Evolutionary conservation across 345 rosid genomes (phyloP), one percentile per base, ranked within the genome.

Genomic region (Cochlearia excelsa): DNA sequence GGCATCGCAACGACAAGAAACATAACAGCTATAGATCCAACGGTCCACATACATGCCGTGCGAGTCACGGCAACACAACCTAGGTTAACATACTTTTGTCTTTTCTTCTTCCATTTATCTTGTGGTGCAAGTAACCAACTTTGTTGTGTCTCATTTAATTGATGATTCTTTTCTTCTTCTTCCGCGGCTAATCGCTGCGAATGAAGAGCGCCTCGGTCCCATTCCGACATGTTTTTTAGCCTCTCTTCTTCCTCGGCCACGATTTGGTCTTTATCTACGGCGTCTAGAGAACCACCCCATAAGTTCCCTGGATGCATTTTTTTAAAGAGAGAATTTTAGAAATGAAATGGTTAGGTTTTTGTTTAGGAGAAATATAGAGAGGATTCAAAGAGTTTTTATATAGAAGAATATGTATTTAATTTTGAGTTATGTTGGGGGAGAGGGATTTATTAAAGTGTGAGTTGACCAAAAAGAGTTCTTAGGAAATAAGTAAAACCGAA

Each of bases 211-310:
- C 73, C 85, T 69, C 70, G 59, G 71, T 86, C 95, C 87, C 85
- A 77, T 9, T 83, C 85, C 10, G 34, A 2, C 62, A 47, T 51
- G 7, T 51, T 42, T 57, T 72, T 59, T 58, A 45, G 68, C 16
- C 77, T 57, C 57, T 74, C 75, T 44, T 72, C 75, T 16, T 78
- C 78, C 4, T 78, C 80, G 0, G 74, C 77, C 7, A 46, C 37
- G 4, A 60, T 50, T 2, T 60, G 68, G 34, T 69, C 78, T 5
- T 68, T 68, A 9, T 75, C 71, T 7, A 46, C 52, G 7, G 82
- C 74, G 74, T 90, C 95, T 0, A 90, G 64, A 1, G 83, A 54
- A 2, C 97, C 97, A 9, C 95, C 97, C 95, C 97, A 87, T 44
- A 80, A 78, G 61, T 83, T 84, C 23, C 81, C 68, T 0, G 84